These are phyloP conservation scores for Suillus sp. DNA, from an alignment of 768 basidiomycete genomes.

Conservation along the genomic window DNA sequence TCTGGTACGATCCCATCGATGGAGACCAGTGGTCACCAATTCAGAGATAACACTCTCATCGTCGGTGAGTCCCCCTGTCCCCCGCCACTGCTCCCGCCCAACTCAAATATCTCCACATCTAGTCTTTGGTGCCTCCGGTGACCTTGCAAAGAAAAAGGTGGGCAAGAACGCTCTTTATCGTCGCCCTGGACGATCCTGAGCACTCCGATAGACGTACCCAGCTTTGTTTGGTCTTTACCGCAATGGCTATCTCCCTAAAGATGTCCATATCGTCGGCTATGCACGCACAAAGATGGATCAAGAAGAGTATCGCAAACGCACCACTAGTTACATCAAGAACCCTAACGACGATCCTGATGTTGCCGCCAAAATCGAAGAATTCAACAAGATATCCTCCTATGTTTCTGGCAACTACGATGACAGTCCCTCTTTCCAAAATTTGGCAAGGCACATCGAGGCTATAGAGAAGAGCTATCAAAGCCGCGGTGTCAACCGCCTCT, in stretches of 20 bases:
- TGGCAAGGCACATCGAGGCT: conserved; percentile 74
- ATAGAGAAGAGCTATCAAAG: conserved; percentile 73
- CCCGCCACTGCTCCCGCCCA: conserved; percentile 10
- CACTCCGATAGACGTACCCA: conserved; percentile 75
- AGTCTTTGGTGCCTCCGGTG: conserved; percentile 96
- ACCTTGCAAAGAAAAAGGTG: conserved; percentile 99
- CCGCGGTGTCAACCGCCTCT: conserved; percentile 77
- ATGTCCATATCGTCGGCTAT: conserved; percentile 91
- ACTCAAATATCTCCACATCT: conserved; percentile 18
- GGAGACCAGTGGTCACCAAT: conserved; percentile 68
- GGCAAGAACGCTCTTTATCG: conserved; percentile 2
- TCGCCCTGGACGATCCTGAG: conserved; percentile 47
- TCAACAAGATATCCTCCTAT: conserved; percentile 82
- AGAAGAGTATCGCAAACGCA: conserved; percentile 82
- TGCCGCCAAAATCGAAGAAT: conserved; percentile 70
- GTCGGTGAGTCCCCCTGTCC: conserved; percentile 59
- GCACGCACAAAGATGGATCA: conserved; percentile 94
- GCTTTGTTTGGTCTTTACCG: conserved; percentile 90
- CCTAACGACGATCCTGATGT: conserved; percentile 60
- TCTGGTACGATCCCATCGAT: conserved; percentile 91
- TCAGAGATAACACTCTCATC: conserved; percentile 89
- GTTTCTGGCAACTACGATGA: conserved; percentile 90
- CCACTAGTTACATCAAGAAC: conserved; percentile 84
- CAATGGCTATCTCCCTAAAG: conserved; percentile 77
- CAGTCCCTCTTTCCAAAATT: conserved; percentile 69